A percentile compares a stretch with the other conserved stretches of the same genome.
Evolutionary conservation across 2,329 filamentous ascomycete species (phyloP).

Genomic region (Neoascochyta sp.): DNA sequence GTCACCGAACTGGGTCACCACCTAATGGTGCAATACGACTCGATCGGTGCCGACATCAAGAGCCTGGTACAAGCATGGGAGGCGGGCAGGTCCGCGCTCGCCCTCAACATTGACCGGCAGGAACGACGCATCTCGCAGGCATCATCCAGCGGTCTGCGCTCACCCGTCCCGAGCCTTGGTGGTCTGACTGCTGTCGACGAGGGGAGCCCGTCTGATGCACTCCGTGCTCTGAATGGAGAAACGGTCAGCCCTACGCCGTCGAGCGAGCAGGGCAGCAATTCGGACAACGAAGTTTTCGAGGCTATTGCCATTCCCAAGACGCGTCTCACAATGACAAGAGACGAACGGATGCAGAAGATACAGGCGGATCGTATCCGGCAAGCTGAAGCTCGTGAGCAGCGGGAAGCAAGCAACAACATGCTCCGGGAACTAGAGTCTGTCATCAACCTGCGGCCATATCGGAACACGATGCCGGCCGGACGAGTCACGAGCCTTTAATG

Average conservation of each 20-base stretch:
- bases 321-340: conserved; percentile 69
- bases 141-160: conserved; percentile 47
- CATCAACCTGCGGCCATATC: conserved; percentile 50
- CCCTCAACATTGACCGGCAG: conserved; percentile 76
- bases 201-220: conserved; percentile 60
- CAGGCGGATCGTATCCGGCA: conserved; percentile 79
- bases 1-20: conserved; percentile 69
- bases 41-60: conserved; percentile 82
- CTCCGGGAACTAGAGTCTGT: conserved; percentile 88
- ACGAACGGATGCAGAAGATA: conserved; percentile 84
- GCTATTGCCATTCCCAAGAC: conserved; percentile 71
- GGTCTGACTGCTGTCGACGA: conserved; percentile 57
- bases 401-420: conserved; percentile 84
- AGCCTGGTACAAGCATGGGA: conserved; percentile 51
- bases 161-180: conserved; percentile 56
- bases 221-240: conserved; percentile 76
- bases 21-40: conserved; percentile 87
- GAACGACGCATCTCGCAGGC: conserved; percentile 58
- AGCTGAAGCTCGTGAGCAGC: conserved; percentile 66
- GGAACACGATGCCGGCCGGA: conserved; percentile 19
- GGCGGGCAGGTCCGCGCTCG: conserved; percentile 72
- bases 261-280: conserved; percentile 52
- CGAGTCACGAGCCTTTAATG: conserved; percentile 35
- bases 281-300: conserved; percentile 80
- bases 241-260: conserved; percentile 44